phyloP scores from a whole-genome alignment of 805 yeast species.

The Spencermartinsiella europaea region DNA sequence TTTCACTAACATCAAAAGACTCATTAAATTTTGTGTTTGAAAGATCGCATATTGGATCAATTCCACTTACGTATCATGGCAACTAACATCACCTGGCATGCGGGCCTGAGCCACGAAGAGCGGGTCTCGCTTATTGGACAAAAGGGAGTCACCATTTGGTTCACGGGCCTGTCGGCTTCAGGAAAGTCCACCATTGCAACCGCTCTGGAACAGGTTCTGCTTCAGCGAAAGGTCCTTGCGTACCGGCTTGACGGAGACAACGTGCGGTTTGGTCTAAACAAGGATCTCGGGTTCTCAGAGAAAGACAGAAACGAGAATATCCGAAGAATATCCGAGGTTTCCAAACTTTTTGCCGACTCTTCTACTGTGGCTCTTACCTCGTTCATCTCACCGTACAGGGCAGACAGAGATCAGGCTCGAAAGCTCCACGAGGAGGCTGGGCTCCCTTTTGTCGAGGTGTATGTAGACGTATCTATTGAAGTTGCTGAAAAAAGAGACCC shows the following conservation, averaged over 20 bases:
- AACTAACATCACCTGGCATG: constrained; percentile 95
- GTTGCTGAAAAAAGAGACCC: constrained; percentile 98
- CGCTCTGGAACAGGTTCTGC: constrained; percentile 78
- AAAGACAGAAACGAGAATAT: constrained; percentile 91
- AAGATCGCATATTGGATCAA: too few species aligned
- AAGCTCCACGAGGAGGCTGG: constrained; percentile 70
- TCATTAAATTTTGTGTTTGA: too few species aligned
- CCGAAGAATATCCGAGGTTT: constrained; percentile 90
- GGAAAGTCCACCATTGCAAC: constrained; percentile 93
- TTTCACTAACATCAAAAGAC: too few species aligned
- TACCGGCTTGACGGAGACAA: constrained; percentile 93
- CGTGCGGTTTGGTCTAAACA: constrained; percentile 89
- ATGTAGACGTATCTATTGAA: constrained; percentile 86
- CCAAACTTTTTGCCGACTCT: constrained; percentile 91
- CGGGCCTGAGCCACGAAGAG: constrained; percentile 78
- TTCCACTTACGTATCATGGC: too few species aligned
- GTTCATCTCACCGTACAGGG: constrained; percentile 85
- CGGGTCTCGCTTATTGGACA: constrained; percentile 69
- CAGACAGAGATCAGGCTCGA: constrained; percentile 82
- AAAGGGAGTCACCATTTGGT: constrained; percentile 87
- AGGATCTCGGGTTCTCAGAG: constrained; percentile 90
- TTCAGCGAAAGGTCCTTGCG: constrained; percentile 63
- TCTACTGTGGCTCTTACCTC: constrained; percentile 83
- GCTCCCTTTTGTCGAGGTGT: constrained; percentile 85
- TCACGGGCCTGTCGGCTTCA: constrained; percentile 91